These are phyloP conservation scores for Mrakia frigida DNA, from an alignment of 768 basidiomycete species.

Conservation along the genomic window DNA sequence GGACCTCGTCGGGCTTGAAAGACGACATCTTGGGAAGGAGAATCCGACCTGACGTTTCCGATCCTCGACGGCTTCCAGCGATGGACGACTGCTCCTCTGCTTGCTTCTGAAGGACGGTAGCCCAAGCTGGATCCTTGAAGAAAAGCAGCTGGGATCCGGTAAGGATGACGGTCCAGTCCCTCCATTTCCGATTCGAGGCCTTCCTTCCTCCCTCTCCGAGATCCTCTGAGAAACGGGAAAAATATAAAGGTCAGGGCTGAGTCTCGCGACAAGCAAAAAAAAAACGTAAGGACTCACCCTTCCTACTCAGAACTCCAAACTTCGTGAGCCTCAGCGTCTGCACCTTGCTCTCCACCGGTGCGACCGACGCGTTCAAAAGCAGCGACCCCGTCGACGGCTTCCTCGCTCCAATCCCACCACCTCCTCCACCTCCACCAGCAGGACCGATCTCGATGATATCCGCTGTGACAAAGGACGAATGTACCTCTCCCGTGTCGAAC, in stretches of 20 bases:
- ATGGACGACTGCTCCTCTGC: slow-evolving; percentile 20
- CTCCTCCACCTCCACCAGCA: neutral
- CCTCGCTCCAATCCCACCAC: neutral
- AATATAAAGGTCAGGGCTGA: neutral
- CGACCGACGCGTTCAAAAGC: neutral
- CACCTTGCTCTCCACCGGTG: slow-evolving; percentile 2
- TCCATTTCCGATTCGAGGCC: slow-evolving; percentile 77
- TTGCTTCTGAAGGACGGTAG: slow-evolving; percentile 33
- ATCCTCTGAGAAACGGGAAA: slow-evolving; percentile 49
- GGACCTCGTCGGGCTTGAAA: slow-evolving; percentile 73
- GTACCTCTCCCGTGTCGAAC: slow-evolving; percentile 64
- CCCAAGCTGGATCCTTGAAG: slow-evolving; percentile 48
- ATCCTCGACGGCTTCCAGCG: slow-evolving; percentile 5
- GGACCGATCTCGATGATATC: slow-evolving; percentile 50
- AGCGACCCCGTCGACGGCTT: slow-evolving; percentile 6
- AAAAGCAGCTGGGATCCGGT: slow-evolving; percentile 87
- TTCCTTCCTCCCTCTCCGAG: slow-evolving; percentile 69
- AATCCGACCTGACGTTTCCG: neutral
- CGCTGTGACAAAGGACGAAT: slow-evolving; percentile 60
- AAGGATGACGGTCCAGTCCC: slow-evolving; percentile 71
- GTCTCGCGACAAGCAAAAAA: neutral
- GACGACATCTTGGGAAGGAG: slow-evolving; percentile 42
- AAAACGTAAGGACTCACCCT: slow-evolving; percentile 45
- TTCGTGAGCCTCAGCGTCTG: slow-evolving; percentile 65
- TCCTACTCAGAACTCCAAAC: slow-evolving; percentile 71